These are phyloP conservation scores for Terfezia claveryi DNA, from an alignment of 495 filamentous ascomycete species.

Conservation along the genomic window DNA sequence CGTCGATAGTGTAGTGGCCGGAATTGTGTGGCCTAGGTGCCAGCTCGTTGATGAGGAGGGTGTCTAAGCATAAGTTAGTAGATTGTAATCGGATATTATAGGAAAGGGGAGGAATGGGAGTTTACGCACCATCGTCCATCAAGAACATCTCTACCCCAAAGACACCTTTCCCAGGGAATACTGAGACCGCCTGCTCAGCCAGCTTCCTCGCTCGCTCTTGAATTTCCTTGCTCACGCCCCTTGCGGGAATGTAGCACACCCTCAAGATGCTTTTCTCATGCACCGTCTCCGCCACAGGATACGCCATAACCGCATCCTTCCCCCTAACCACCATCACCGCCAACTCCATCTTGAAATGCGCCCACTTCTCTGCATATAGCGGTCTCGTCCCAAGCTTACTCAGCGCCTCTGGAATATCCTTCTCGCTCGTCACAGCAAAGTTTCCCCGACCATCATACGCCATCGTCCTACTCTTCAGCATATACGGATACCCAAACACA, in stretches of 20 bases:
- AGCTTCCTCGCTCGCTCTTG: conserved; percentile 48
- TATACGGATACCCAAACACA: conserved; percentile 63
- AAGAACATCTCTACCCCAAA: conserved; percentile 97
- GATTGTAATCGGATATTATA: not conserved
- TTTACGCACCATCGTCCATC: conserved; percentile 41
- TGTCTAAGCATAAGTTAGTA: conserved; percentile 17
- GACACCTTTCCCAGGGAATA: conserved; percentile 70
- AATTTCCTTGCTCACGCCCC: conserved; percentile 38
- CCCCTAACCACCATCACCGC: conserved; percentile 90
- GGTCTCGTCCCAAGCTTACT: conserved; percentile 45
- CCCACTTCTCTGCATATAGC: conserved; percentile 84
- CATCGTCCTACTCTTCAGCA: conserved; percentile 83
- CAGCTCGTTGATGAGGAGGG: conserved; percentile 70
- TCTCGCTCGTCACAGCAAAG: conserved; percentile 43
- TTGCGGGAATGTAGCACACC: conserved; percentile 68
- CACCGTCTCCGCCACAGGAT: conserved; percentile 79
- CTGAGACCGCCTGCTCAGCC: conserved; percentile 54
- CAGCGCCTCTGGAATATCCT: conserved; percentile 47
- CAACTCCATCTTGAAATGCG: conserved; percentile 63
- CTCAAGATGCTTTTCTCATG: conserved; percentile 95
- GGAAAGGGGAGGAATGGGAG: not conserved
- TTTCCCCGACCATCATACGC: conserved; percentile 93
- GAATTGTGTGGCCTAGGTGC: conserved; percentile 94
- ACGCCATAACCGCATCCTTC: conserved; percentile 49
- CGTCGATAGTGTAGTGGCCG: conserved; percentile 93